A percentile compares a stretch with the other conserved stretches of the same genome.
phyloP scores from a whole-genome alignment of 345 rosid species.

The Dipteronia dyeriana region DNA sequence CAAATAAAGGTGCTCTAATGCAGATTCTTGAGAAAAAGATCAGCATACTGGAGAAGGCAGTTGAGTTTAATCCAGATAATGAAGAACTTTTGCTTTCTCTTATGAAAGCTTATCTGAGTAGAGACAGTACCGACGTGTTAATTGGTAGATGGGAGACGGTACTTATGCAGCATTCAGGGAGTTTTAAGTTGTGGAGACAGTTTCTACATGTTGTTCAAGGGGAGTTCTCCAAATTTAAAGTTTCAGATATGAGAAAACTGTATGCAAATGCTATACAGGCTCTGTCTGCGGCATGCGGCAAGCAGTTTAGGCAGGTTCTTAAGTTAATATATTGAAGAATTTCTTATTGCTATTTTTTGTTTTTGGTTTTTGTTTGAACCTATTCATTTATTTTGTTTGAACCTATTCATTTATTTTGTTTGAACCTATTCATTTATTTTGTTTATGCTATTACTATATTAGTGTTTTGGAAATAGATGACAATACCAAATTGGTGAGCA shows the following conservation, averaged over 20 bases:
- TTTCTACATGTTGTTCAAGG: conserved; percentile 76
- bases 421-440: background rate
- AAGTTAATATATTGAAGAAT: conserved; percentile 30
- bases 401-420: no score
- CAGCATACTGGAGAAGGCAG: conserved; percentile 88
- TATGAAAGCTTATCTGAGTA: conserved; percentile 77
- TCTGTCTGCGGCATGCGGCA: conserved; percentile 69
- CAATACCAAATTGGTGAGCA: conserved; percentile 7
- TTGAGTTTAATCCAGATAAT: conserved; percentile 83
- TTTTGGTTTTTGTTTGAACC: background rate
- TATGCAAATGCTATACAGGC: conserved; percentile 91
- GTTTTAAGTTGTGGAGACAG: conserved; percentile 83
- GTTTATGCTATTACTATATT: background rate
- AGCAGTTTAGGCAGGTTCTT: conserved; percentile 98
- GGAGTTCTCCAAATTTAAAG: conserved; percentile 93
- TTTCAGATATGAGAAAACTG: conserved; percentile 83
- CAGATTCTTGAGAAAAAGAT: conserved; percentile 95
- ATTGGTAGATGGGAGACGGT: conserved; percentile 84
- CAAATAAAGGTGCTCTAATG: conserved; percentile 80
- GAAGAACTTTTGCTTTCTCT: conserved; percentile 78
- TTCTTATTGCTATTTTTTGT: background rate
- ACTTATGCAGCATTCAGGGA: conserved; percentile 69
- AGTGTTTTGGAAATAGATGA: background rate
- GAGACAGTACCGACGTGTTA: conserved; percentile 74
- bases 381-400: background rate